Conservation (phyloP, 23 red algal species). For the Gracilaria vermiculophylla region DNA sequence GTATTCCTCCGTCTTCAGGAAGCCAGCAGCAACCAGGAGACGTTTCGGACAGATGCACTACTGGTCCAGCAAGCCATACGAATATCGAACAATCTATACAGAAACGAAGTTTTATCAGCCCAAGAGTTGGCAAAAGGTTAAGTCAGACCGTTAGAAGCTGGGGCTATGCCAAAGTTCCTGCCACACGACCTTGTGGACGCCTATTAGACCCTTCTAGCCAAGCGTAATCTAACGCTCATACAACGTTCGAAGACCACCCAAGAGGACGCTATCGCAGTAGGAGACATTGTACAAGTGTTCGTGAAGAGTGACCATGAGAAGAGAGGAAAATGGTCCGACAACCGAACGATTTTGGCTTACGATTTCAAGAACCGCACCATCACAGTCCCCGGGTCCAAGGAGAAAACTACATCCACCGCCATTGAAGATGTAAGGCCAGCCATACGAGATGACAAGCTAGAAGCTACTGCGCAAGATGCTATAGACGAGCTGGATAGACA, state of each 20-base stretch:
- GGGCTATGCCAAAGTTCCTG: background rate
- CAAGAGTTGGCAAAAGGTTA: slow-evolving; percentile 41
- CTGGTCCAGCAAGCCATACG: background rate
- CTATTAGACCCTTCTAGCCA: background rate
- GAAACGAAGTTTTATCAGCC: slow-evolving; percentile 1
- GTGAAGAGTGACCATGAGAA: background rate
- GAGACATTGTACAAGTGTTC: slow-evolving; percentile 14
- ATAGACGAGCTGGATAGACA: background rate
- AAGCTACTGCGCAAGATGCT: slow-evolving; percentile 8
- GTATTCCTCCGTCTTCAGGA: slow-evolving; percentile 15
- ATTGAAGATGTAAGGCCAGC: slow-evolving; percentile 26
- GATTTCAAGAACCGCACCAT: background rate
- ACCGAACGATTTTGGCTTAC: background rate
- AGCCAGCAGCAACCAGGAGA: background rate
- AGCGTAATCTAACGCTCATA: slow-evolving; percentile 31
- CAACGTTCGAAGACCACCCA: background rate
- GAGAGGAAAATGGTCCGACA: background rate
- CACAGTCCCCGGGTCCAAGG: background rate
- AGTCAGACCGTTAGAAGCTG: background rate
- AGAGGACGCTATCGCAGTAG: background rate
- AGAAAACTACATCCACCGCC: background rate
- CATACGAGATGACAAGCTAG: too few relatives aligned
- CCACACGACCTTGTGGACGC: background rate
- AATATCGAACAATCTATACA: slow-evolving; percentile 38
- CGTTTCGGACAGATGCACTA: background rate